Evolutionary conservation across 805 yeast species (phyloP).

Genomic region (Zygoascus flipseniorum): DNA sequence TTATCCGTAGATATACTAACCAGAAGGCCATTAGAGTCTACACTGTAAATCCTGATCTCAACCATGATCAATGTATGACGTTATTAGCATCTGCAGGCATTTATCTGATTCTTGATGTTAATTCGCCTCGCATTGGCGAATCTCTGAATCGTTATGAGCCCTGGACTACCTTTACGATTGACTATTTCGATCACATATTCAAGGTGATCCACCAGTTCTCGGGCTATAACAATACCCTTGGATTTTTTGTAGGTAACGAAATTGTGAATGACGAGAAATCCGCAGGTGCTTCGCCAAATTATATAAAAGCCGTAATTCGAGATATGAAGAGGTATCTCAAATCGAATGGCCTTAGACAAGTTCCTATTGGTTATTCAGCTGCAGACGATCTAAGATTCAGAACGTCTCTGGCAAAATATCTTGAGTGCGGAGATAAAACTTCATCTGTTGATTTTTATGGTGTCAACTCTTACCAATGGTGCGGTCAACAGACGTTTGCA

Average conservation of each 20-base stretch:
- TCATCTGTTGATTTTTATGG: conserved; percentile 63
- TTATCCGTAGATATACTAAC: neutral
- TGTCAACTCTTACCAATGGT: conserved; percentile 74
- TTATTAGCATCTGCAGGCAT: conserved; percentile 86
- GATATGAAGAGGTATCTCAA: conserved; percentile 72
- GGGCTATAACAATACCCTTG: conserved; percentile 79
- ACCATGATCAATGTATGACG: conserved; percentile 89
- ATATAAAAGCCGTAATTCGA: conserved; percentile 66
- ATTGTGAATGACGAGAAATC: conserved; percentile 73
- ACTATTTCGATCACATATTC: conserved; percentile 68
- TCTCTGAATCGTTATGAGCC: conserved; percentile 89
- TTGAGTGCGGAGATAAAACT: conserved; percentile 63
- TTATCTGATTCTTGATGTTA: conserved; percentile 84
- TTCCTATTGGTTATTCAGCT: conserved; percentile 94
- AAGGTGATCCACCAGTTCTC: conserved; percentile 75
- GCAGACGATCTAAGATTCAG: conserved; percentile 84
- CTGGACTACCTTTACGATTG: conserved; percentile 73
- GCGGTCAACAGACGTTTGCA: conserved; percentile 77
- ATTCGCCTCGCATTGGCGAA: conserved; percentile 71
- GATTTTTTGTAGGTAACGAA: conserved; percentile 96
- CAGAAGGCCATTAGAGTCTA: conserved; percentile 68
- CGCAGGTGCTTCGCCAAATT: conserved; percentile 52
- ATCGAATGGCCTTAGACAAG: conserved; percentile 47
- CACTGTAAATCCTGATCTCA: conserved; percentile 70
- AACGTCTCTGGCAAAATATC: conserved; percentile 64